phyloP scores from a whole-genome alignment of 352 stramenopile genomes.

The Globisporangium spinosum region DNA sequence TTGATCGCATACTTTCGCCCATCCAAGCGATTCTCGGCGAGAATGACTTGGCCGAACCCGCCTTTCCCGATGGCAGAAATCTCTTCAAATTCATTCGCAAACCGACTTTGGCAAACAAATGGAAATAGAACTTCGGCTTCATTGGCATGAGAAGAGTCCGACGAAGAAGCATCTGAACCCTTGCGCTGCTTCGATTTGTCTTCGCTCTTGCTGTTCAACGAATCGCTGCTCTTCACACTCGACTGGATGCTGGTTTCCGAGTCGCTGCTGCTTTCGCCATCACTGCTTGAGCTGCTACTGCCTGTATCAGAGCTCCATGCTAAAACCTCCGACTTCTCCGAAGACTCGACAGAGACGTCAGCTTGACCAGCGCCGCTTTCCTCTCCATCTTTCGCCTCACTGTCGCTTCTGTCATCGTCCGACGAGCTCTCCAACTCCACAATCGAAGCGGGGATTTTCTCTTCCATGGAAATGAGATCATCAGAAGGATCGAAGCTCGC shows the following conservation, averaged over 20 bases:
- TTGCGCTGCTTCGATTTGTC: constrained; percentile 25
- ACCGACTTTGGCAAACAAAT: constrained; percentile 82
- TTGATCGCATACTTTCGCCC: constrained; percentile 93
- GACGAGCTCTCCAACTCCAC: constrained; percentile 16
- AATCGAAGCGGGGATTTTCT: constrained; percentile 14
- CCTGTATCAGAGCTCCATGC: constrained; percentile 41
- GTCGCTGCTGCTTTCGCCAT: constrained; percentile 12
- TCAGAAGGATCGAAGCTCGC: constrained; percentile 23
- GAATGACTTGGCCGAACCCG: constrained; percentile 93
- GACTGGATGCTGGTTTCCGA: constrained; percentile 9
- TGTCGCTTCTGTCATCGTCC: constrained; percentile 23
- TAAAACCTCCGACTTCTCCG: constrained; percentile 31
- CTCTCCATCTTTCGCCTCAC: background rate
- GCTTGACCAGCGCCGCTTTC: background rate
- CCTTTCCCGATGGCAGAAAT: constrained; percentile 89
- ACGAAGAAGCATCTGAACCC: constrained; percentile 52
- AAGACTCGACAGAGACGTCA: constrained; percentile 26
- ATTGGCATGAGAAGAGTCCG: constrained; percentile 38
- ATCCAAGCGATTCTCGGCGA: constrained; percentile 92
- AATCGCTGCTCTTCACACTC: constrained; percentile 15
- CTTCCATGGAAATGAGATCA: constrained; percentile 26
- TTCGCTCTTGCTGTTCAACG: constrained; percentile 9
- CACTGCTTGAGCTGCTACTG: constrained; percentile 16
- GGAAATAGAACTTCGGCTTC: constrained; percentile 75
- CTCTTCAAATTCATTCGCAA: constrained; percentile 83